Evolutionary conservation across 2,329 filamentous ascomycete genomes (phyloP).

Genomic region (Monilinia fructicola): DNA sequence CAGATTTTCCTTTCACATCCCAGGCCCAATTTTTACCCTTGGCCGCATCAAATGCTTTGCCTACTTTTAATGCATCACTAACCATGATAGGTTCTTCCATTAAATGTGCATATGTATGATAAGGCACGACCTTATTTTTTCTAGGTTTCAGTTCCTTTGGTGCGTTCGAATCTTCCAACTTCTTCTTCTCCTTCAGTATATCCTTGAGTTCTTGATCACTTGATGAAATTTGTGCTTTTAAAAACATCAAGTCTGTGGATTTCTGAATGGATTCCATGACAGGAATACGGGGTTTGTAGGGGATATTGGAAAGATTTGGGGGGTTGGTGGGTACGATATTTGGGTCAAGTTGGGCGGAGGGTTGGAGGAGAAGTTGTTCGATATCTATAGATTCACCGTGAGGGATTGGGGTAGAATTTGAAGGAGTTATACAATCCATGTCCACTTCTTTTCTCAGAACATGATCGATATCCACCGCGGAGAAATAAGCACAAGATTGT

Average conservation of each 20-base stretch:
- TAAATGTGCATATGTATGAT: conserved; percentile 19
- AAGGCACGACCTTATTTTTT: conserved; percentile 9
- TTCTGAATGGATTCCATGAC: conserved; percentile 73
- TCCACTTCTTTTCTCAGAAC: conserved; percentile 97
- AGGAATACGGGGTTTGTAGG: conserved; percentile 69
- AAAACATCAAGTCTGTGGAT: conserved; percentile 55
- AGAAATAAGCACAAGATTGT: conserved; percentile 93
- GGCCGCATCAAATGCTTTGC: conserved; percentile 17
- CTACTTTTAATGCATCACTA: conserved; percentile 12
- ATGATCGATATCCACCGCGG: conserved; percentile 89
- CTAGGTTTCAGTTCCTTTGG: conserved; percentile 44
- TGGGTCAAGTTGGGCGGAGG: conserved; percentile 67
- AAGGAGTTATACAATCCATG: conserved; percentile 95
- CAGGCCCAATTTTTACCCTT: conserved; percentile 19
- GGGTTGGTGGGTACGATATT: conserved; percentile 53
- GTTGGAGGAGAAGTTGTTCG: conserved; percentile 67
- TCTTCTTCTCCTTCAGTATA: conserved; percentile 59
- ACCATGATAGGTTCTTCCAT: conserved; percentile 25
- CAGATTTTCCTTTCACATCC: conserved; percentile 1
- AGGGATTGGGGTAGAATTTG: conserved; percentile 73
- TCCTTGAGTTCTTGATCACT: conserved; percentile 71
- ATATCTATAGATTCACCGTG: conserved; percentile 90
- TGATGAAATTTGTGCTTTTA: conserved; percentile 80
- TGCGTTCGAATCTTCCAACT: conserved; percentile 42
- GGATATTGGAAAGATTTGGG: conserved; percentile 55